Conservation (phyloP, 2,329 filamentous ascomycete species). For the Claviceps digitariae region DNA sequence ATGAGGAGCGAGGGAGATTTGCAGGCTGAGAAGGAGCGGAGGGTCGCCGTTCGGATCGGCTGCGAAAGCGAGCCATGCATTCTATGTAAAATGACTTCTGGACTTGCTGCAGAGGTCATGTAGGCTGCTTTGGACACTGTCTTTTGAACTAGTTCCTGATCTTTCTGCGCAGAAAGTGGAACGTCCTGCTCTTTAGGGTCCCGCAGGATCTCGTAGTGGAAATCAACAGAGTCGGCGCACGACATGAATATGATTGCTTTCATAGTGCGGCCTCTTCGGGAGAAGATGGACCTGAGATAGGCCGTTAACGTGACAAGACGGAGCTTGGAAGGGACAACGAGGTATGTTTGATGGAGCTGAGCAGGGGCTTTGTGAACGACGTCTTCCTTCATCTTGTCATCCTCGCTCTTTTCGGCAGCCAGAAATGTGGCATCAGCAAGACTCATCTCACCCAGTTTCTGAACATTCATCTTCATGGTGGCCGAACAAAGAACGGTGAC, state of each 20-base stretch:
- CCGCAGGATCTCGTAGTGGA: constrained; percentile 77
- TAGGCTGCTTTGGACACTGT: constrained; percentile 59
- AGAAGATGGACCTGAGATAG: constrained; percentile 75
- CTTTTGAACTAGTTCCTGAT: constrained; percentile 28
- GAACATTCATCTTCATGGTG: constrained; percentile 96
- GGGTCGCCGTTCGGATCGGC: constrained; percentile 71
- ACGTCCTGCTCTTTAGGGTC: constrained; percentile 18
- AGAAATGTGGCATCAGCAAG: constrained; percentile 86
- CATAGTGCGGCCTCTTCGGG: constrained; percentile 81
- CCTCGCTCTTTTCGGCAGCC: constrained; percentile 45
- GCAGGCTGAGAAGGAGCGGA: constrained; percentile 64
- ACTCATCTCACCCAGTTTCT: constrained; percentile 86
- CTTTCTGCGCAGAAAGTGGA: constrained; percentile 16
- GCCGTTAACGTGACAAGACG: constrained; percentile 78
- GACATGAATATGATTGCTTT: constrained; percentile 96
- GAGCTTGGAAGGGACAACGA: constrained; percentile 77
- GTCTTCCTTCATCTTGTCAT: constrained; percentile 31
- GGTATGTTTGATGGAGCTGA: constrained; percentile 85
- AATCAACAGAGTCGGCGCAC: constrained; percentile 93
- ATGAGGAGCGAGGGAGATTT: constrained; percentile 69
- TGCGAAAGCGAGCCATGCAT: constrained; percentile 90
- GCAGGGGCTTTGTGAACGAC: constrained; percentile 66
- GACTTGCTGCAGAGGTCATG: constrained; percentile 63
- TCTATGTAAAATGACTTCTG: constrained; percentile 60
- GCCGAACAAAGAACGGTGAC: constrained; percentile 89